Percentiles rank a stretch among this genome's conserved stretches.
Evolutionary conservation across 306 rosid genomes (phyloP).

Genomic region (Morella rubra): DNA sequence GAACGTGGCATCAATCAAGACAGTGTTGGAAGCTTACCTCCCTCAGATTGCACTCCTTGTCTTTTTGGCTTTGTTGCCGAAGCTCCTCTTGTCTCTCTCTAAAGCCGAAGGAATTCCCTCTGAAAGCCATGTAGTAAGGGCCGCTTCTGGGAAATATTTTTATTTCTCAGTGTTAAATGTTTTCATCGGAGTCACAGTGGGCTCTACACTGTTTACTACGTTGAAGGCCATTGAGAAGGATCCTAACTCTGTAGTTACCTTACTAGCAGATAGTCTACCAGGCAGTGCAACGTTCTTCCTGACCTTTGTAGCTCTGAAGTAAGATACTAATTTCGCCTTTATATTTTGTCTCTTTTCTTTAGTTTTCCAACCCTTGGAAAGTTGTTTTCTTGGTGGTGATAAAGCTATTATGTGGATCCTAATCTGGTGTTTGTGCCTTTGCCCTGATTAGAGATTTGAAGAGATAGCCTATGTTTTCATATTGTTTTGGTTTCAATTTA

Average conservation of each 20-base stretch:
- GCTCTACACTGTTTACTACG: slow-evolving; percentile 69
- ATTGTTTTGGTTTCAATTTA: no score
- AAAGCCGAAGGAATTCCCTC: slow-evolving; percentile 83
- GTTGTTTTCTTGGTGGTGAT: no score
- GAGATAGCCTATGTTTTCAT: no score
- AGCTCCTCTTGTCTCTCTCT: slow-evolving; percentile 67
- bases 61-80: slow-evolving; percentile 84
- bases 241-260: slow-evolving; percentile 30
- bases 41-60: slow-evolving; percentile 82
- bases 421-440: no score
- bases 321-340: slow-evolving; percentile 40
- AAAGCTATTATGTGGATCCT: no score
- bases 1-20: slow-evolving; percentile 34
- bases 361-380: no score
- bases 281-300: slow-evolving; percentile 78
- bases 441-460: no score
- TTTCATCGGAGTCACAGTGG: slow-evolving; percentile 78
- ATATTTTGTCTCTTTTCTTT: background rate
- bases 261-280: slow-evolving; percentile 73
- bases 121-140: slow-evolving; percentile 71
- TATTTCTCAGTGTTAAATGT: slow-evolving; percentile 80
- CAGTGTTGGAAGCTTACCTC: slow-evolving; percentile 84
- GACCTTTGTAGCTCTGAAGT: slow-evolving; percentile 90
- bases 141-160: slow-evolving; percentile 91
- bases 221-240: slow-evolving; percentile 48